These are phyloP conservation scores for Fraxinus pennsylvanica DNA, from an alignment of 257 asterid genomes.

Conservation along the genomic window DNA sequence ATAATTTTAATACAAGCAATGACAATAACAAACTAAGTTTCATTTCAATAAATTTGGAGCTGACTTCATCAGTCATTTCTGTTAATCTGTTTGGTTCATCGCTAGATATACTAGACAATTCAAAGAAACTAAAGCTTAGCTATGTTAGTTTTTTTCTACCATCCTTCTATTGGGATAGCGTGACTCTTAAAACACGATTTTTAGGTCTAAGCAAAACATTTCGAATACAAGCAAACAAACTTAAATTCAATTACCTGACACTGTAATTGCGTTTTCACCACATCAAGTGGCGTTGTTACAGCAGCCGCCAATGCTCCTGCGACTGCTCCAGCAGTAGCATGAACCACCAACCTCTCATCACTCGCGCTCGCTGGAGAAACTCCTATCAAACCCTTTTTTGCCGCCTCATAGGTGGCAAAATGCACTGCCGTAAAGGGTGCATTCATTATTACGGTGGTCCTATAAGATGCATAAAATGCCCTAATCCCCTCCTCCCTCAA, in stretches of 20 bases:
- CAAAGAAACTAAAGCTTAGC: not conserved
- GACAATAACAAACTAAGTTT: not conserved
- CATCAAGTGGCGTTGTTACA: conserved; percentile 90
- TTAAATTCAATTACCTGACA: conserved; percentile 66
- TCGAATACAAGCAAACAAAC: not conserved
- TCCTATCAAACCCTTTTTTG: conserved; percentile 66
- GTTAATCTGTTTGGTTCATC: not conserved
- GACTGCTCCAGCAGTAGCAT: conserved; percentile 94
- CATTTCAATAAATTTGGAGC: not conserved
- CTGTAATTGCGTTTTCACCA: conserved; percentile 90
- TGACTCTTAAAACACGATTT: not conserved
- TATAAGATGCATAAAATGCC: conserved; percentile 80
- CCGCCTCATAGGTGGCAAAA: conserved; percentile 86
- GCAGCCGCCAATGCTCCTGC: conserved; percentile 91
- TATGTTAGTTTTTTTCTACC: not conserved
- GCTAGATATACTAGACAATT: not conserved
- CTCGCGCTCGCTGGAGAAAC: conserved; percentile 56
- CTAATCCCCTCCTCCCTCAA: conserved; percentile 72
- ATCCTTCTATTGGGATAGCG: not conserved
- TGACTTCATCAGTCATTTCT: not conserved
- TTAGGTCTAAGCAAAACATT: not conserved
- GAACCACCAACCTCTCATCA: conserved; percentile 73
- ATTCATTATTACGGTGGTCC: conserved; percentile 88
- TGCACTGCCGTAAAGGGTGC: conserved; percentile 96
- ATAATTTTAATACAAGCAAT: no score